These are phyloP conservation scores for Mycosphaerella arachidis DNA, from an alignment of 2,329 filamentous ascomycete species.

Conservation along the genomic window DNA sequence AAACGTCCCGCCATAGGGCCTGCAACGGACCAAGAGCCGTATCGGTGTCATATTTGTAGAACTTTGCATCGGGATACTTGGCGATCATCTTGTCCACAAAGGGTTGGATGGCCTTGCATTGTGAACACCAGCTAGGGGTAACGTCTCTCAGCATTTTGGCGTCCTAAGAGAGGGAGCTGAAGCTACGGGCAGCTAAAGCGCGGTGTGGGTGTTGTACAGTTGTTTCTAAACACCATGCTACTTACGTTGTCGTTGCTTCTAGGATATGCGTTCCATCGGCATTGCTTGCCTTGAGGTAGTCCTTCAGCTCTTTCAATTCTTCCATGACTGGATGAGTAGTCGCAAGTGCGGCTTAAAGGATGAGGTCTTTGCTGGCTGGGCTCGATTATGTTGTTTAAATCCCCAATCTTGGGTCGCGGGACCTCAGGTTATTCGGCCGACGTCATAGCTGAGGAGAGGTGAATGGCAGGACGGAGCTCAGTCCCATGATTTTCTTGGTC, in stretches of 20 bases:
- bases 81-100: conserved; percentile 30
- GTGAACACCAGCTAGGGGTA: conserved; percentile 12
- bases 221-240: background rate
- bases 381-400: background rate
- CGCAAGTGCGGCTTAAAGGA: background rate
- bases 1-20: background rate
- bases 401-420: background rate
- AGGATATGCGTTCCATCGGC: conserved; percentile 29
- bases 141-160: no score
- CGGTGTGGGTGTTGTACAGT: background rate
- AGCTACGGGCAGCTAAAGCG: background rate
- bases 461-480: background rate
- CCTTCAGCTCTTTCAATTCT: conserved; percentile 26
- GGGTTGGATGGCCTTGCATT: conserved; percentile 33
- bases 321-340: conserved; percentile 21
- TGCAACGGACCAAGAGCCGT: conserved; percentile 14
- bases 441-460: background rate
- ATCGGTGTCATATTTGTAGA: conserved; percentile 32
- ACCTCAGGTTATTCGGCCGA: background rate
- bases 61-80: conserved; percentile 31
- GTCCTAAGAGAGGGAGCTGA: no score
- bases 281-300: conserved; percentile 31
- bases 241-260: conserved; percentile 29
- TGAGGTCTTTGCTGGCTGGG: background rate
- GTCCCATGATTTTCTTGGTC: background rate